Evolutionary conservation across 768 basidiomycete species (phyloP).

Genomic region (Cystobasidium ongulense): DNA sequence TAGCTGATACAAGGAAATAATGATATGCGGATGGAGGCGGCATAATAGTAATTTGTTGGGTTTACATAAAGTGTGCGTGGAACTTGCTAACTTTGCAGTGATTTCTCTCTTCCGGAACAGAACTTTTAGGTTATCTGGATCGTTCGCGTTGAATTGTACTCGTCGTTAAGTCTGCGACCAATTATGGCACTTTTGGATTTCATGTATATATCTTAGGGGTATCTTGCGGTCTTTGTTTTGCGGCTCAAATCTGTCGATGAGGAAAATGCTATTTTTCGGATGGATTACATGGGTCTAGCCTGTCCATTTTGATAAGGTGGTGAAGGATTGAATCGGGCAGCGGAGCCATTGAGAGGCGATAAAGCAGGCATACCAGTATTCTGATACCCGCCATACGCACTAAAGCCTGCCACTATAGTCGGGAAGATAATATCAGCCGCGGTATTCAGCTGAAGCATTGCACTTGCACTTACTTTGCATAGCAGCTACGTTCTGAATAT

Average conservation of each 20-base stretch:
- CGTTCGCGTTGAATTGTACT: too few relatives aligned
- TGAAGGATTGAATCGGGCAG: neutral
- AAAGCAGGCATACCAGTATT: neutral
- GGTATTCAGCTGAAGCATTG: neutral
- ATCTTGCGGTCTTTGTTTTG: neutral
- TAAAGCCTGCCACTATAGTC: conserved; percentile 11
- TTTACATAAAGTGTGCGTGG: too few relatives aligned
- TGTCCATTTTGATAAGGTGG: neutral
- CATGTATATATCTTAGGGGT: neutral
- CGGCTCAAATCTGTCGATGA: too few relatives aligned
- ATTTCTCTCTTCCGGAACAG: too few relatives aligned
- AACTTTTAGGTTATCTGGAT: too few relatives aligned
- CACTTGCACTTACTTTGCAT: conserved; percentile 1
- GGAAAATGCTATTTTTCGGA: too few relatives aligned
- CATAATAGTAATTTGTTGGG: too few relatives aligned
- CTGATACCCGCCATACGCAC: neutral
- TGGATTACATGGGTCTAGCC: neutral
- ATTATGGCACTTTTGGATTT: neutral
- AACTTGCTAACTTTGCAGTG: too few relatives aligned
- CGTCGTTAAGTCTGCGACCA: neutral
- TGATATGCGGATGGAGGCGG: too few relatives aligned
- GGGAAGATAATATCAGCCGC: neutral
- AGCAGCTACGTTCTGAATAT: conserved; percentile 11
- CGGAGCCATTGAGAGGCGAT: neutral
- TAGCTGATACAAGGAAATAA: too few relatives aligned